Base-by-base conservation (phyloP, 441 rosid genomes). In the Pelargonium fulgidum region DNA sequence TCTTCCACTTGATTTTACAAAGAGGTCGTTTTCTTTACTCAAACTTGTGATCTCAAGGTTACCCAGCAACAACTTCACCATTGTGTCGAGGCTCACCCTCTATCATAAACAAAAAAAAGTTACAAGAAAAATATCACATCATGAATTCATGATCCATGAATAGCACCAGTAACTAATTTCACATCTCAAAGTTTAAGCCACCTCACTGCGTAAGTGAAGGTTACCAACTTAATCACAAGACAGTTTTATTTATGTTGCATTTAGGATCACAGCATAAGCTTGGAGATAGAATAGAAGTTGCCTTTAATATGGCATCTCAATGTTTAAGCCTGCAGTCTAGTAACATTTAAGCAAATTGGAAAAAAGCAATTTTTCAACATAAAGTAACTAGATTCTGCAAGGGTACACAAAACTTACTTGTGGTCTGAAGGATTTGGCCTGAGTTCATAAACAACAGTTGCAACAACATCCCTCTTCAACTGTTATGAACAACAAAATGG, bases 341-440 rank as follows among this genome's bases (percentile, higher is more conserved):
- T 47, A 47, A 13, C 52, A 62, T 1, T 13, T 11, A 44, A 33
- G 41, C 20, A 6, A 26, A 20, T 24, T 14, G 24, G 16, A 47
- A 2, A 8, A 6, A 39, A 26, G 33, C 33, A 26, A 1, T 44
- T 7, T 45, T 45, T 45, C 50, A 10, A 48, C 56, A 48, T 13
- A n/a, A 48, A 50, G 45, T 2, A 24, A 17, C 41, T 62, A 6
- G 19, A 19, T 64, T 63, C 62, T 3, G 10, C 70, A 54, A 62
- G 56, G 67, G 71, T 24, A 69, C 65, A 29, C 33, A 45, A 72
- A 66, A 80, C 92, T 85, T 88, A 93, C 99, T 91, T 93, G 89
- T 93, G 99, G 74, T 91, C 99, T 29, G 96, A 87, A 70, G 99
- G 97, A 81, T 93, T 93, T 14, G 96, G 97, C 68, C 72, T 91